phyloP scores from a whole-genome alignment of 371 early-diverging fungal species.

The Mucor saturninus region DNA sequence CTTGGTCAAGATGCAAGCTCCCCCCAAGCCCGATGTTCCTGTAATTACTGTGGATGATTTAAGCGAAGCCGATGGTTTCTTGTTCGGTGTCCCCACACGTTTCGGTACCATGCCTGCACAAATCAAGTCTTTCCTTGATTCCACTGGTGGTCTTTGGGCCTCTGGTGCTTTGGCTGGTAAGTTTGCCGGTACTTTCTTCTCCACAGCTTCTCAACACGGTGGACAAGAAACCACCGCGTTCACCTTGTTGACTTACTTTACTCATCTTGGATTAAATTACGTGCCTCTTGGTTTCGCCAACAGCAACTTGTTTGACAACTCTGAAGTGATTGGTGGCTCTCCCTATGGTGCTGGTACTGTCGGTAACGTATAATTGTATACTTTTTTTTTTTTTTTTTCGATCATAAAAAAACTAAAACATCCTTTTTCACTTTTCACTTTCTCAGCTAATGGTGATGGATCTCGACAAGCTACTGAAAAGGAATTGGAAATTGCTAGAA shows the following conservation, averaged over 20 bases:
- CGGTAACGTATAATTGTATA: slow-evolving; percentile 8
- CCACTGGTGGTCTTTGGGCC: slow-evolving; percentile 77
- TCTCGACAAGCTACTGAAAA: slow-evolving; percentile 62
- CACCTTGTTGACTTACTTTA: slow-evolving; percentile 69
- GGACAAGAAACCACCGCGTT: slow-evolving; percentile 82
- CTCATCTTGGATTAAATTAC: slow-evolving; percentile 82
- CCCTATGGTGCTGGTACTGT: slow-evolving; percentile 67
- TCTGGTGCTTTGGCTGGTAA: slow-evolving; percentile 72
- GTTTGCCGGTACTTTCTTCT: slow-evolving; percentile 76
- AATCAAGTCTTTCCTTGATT: slow-evolving; percentile 71
- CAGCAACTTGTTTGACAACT: slow-evolving; percentile 53
- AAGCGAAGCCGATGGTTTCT: slow-evolving; percentile 73
- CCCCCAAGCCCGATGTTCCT: slow-evolving; percentile 65
- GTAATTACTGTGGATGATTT: slow-evolving; percentile 65
- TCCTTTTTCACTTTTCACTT: too few species aligned
- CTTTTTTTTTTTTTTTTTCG: neutral
- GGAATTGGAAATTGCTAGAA: slow-evolving; percentile 69
- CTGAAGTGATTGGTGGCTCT: slow-evolving; percentile 66
- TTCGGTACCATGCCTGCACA: slow-evolving; percentile 80
- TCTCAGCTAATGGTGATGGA: slow-evolving; percentile 60
- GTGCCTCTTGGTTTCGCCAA: slow-evolving; percentile 75
- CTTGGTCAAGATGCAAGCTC: slow-evolving; percentile 72
- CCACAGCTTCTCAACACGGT: slow-evolving; percentile 76
- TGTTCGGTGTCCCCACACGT: slow-evolving; percentile 78
- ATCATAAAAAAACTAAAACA: too few species aligned